These are phyloP conservation scores for Monosporascus sp. DNA, from an alignment of 2,329 filamentous ascomycete species.

Conservation along the genomic window DNA sequence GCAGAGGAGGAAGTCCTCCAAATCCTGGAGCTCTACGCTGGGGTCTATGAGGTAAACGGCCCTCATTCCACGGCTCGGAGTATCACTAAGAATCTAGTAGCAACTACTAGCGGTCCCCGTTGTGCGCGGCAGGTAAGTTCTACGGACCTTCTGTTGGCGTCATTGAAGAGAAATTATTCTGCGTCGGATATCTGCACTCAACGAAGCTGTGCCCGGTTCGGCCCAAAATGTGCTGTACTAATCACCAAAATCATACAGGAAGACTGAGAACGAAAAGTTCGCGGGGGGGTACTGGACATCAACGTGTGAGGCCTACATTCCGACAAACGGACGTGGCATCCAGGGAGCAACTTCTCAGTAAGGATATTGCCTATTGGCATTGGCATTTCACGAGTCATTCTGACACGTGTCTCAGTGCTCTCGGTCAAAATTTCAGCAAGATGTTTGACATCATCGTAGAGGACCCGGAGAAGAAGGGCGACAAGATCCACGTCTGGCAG, in stretches of 20 bases:
- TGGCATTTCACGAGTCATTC: not conserved
- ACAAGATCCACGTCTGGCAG: slow-evolving; percentile 87
- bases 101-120: slow-evolving; percentile 91
- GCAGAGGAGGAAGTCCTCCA: slow-evolving; percentile 83
- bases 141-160: slow-evolving; percentile 23
- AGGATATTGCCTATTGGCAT: slow-evolving; percentile 21
- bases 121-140: slow-evolving; percentile 61
- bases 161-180: too few relatives aligned
- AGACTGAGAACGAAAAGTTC: slow-evolving; percentile 98
- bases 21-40: slow-evolving; percentile 89
- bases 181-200: too few relatives aligned
- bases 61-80: not conserved
- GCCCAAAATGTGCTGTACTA: too few relatives aligned
- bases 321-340: slow-evolving; percentile 90
- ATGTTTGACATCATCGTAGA: slow-evolving; percentile 99
- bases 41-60: slow-evolving; percentile 63
- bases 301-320: slow-evolving; percentile 95
- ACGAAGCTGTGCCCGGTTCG: too few relatives aligned
- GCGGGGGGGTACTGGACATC: slow-evolving; percentile 95
- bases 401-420: slow-evolving; percentile 24
- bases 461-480: slow-evolving; percentile 76
- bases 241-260: slow-evolving; percentile 31
- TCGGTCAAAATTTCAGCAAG: slow-evolving; percentile 97
- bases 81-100: slow-evolving; percentile 9
- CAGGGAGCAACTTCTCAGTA: slow-evolving; percentile 92